Conservation (phyloP, 1,284 basidiomycete genomes). For the Ceratobasidium sp. region DNA sequence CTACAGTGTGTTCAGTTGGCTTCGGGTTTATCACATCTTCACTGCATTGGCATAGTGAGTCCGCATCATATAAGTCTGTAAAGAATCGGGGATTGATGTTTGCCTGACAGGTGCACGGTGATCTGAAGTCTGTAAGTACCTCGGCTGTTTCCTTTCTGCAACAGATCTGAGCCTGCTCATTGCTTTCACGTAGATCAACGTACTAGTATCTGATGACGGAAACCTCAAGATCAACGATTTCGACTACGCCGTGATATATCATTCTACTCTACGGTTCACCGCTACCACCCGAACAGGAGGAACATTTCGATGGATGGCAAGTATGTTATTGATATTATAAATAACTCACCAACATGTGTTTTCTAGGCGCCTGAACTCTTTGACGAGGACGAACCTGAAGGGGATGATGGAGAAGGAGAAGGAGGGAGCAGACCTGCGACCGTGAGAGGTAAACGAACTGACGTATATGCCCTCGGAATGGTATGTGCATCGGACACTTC, state of each 20-base stretch:
- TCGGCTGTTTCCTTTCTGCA: neutral
- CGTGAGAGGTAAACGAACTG: neutral
- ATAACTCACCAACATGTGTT: neutral
- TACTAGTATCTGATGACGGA: neutral
- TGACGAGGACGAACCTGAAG: no score
- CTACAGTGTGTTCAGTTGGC: neutral
- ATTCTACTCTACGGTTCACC: neutral
- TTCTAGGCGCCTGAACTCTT: neutral
- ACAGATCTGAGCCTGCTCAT: no score
- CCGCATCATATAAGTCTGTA: no score
- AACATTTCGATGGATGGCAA: neutral
- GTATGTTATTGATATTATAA: neutral
- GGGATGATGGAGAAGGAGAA: neutral
- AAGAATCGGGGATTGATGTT: no score
- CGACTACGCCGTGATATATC: neutral
- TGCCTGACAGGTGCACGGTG: constrained; percentile 9
- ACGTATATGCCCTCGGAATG: constrained; percentile 10
- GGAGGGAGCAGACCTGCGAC: neutral
- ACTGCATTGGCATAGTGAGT: neutral
- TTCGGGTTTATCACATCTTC: neutral
- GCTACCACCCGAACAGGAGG: neutral
- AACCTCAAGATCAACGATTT: neutral
- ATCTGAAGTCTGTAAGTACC: neutral
- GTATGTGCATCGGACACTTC: neutral
- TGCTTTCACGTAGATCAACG: neutral